phyloP scores from a whole-genome alignment of 306 rosid genomes.

The Citrullus colocynthis region DNA sequence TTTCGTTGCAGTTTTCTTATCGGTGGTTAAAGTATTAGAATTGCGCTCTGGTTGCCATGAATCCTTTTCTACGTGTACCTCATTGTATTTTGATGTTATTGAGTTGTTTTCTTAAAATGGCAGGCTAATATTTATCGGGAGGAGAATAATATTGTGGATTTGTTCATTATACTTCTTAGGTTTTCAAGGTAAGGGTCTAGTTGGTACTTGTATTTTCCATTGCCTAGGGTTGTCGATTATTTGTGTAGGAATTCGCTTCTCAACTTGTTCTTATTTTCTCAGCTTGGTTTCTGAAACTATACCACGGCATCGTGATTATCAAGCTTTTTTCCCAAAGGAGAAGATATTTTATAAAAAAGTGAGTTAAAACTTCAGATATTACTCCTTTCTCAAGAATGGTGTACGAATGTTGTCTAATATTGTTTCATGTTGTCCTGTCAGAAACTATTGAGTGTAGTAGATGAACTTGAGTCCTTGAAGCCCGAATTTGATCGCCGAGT shows the following conservation, averaged over 20 bases:
- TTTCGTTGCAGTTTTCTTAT: not conserved
- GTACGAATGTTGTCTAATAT: constrained; percentile 10
- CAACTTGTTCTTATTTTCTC: constrained; percentile 4
- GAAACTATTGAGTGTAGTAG: constrained; percentile 43
- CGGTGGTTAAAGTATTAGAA: not conserved
- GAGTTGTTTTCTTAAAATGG: not conserved
- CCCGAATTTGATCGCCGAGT: constrained; percentile 40
- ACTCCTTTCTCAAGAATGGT: not conserved
- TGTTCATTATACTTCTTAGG: constrained; percentile 86
- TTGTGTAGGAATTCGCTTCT: not conserved
- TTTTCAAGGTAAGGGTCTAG: constrained; percentile 51
- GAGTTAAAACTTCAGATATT: constrained; percentile 21
- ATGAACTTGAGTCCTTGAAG: constrained; percentile 77
- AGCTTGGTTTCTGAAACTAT: constrained; percentile 97
- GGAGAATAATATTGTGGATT: constrained; percentile 76
- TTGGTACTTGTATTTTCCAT: not conserved
- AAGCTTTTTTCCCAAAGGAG: constrained; percentile 37
- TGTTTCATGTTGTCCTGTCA: constrained; percentile 18
- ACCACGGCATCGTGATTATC: constrained; percentile 80
- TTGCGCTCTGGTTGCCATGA: not conserved
- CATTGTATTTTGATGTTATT: not conserved
- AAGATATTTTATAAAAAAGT: constrained; percentile 51
- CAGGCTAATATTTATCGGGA: constrained; percentile 78
- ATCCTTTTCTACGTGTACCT: not conserved
- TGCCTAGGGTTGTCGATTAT: not conserved